Evolutionary conservation across 495 filamentous ascomycete species (phyloP), one percentile per base, ranked within the genome.

Genomic region (Tuber calosporum): DNA sequence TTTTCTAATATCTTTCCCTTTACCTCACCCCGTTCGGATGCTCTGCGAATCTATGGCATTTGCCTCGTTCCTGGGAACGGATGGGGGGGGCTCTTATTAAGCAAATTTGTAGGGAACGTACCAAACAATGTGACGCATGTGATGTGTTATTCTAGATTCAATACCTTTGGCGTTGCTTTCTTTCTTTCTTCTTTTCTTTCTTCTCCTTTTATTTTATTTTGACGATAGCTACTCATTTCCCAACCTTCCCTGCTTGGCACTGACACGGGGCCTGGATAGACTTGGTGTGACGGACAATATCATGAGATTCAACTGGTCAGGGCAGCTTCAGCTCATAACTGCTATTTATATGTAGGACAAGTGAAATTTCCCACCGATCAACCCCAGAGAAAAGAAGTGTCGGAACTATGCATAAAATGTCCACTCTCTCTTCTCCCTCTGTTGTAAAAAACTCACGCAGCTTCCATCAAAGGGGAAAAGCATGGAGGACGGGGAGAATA

Each of bases 361-460:
- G 76, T 78, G 76, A 78, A 77, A 78, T 77, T 78, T 78, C 71
- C 76, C 76, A 78, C 76, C 76, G 76, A 71, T 66, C 71, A 68
- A 77, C 71, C 75, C 75, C 76, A 78, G 68, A 67, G 75, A 78
- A 78, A 45, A 53, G 75, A 74, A 73, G 76, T 41, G 76, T 66
- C 76, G 76, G 76, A 78, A 78, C 76, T 78, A 78, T 78, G 76
- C 76, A 78, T 78, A 78, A 78, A 78, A 78, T 78, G 71, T 73
- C 70, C 70, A 62, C 68, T 78, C 76, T 78, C 68, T 78, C 76
- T 62, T 62, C 53, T 62, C 53, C 53, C 76, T 75, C 74, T 73
- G 53, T 19, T 26, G n/a, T 62, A 62, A 34, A 62, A 62, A 62
- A 62, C 53, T 62, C 53, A 62, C 53, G 26, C 53, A 34, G 53